These are phyloP conservation scores for Melanomma pulvis-pyrius DNA, from an alignment of 495 filamentous ascomycete genomes.

Conservation along the genomic window DNA sequence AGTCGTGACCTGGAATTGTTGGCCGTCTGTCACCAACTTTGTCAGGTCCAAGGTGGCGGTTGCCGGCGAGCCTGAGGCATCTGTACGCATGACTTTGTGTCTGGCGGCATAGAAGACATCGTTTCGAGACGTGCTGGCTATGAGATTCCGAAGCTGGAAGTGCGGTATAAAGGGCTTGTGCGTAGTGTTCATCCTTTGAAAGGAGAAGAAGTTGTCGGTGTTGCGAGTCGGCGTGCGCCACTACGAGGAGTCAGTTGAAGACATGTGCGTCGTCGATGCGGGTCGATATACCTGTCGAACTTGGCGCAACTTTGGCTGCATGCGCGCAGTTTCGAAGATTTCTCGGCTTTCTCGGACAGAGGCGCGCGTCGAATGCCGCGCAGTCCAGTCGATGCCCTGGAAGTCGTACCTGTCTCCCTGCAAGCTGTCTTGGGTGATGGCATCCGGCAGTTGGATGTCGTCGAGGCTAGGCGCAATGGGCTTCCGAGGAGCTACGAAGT, in stretches of 20 bases:
- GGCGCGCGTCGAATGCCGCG: conserved; percentile 56
- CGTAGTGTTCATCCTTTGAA: conserved; percentile 68
- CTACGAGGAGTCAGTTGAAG: conserved; percentile 3
- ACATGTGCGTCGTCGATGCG: neutral
- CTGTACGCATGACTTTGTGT: conserved; percentile 59
- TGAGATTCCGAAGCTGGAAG: conserved; percentile 86
- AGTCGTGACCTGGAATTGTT: conserved; percentile 64
- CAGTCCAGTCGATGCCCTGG: conserved; percentile 78
- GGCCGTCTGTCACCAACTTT: neutral
- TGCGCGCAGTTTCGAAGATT: neutral
- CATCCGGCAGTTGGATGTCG: conserved; percentile 43
- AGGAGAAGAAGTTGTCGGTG: conserved; percentile 66
- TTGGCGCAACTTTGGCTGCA: conserved; percentile 4
- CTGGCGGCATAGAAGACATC: conserved; percentile 75
- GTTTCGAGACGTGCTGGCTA: conserved; percentile 72
- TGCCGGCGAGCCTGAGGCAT: conserved; percentile 46
- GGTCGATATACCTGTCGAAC: neutral
- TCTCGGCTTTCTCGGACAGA: conserved; percentile 51
- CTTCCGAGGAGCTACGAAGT: neutral
- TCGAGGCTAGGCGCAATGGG: neutral
- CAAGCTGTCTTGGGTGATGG: conserved; percentile 50
- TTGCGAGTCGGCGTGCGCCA: conserved; percentile 36
- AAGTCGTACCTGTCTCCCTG: conserved; percentile 66
- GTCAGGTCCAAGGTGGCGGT: conserved; percentile 61
- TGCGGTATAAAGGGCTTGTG: conserved; percentile 70